Percentiles rank a stretch among this genome's conserved stretches.
Conservation (phyloP, 1,284 basidiomycete species). For the Polyporus tsugae region DNA sequence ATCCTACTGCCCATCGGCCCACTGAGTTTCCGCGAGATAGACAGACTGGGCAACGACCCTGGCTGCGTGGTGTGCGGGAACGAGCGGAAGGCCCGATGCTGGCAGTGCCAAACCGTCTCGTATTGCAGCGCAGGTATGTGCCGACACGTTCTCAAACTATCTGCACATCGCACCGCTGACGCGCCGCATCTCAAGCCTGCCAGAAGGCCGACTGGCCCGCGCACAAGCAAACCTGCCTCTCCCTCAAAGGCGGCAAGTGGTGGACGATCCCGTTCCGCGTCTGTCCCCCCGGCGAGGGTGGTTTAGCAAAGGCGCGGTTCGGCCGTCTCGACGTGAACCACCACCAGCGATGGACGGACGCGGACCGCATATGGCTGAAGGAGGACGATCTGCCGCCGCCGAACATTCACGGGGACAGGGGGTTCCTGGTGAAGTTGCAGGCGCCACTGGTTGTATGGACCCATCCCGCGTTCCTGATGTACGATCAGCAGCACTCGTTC, state of each 20-base stretch:
- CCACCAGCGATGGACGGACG: no score
- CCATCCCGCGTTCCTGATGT: conserved; percentile 43
- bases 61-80: conserved; percentile 51
- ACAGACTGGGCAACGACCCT: conserved; percentile 44
- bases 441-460: neutral
- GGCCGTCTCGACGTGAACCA: conserved; percentile 16
- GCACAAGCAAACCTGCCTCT: conserved; percentile 49
- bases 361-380: neutral
- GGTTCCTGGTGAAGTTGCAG: conserved; percentile 55
- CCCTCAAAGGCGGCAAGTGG: conserved; percentile 51
- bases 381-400: conserved; percentile 30
- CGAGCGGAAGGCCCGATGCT: conserved; percentile 43
- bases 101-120: conserved; percentile 45
- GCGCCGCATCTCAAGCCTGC: conserved; percentile 41
- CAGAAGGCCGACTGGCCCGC: conserved; percentile 49
- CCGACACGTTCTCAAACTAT: no score
- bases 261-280: conserved; percentile 40
- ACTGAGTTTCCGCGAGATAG: conserved; percentile 45
- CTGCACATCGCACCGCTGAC: neutral
- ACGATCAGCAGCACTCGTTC: conserved; percentile 47
- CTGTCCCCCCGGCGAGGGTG: conserved; percentile 24
- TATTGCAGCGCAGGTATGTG: conserved; percentile 47
- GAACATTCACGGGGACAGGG: conserved; percentile 46
- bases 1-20: conserved; percentile 51
- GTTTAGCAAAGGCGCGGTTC: conserved; percentile 17